These are phyloP conservation scores for Verticillium nubilum DNA, from an alignment of 2,329 filamentous ascomycete genomes.

Conservation along the genomic window DNA sequence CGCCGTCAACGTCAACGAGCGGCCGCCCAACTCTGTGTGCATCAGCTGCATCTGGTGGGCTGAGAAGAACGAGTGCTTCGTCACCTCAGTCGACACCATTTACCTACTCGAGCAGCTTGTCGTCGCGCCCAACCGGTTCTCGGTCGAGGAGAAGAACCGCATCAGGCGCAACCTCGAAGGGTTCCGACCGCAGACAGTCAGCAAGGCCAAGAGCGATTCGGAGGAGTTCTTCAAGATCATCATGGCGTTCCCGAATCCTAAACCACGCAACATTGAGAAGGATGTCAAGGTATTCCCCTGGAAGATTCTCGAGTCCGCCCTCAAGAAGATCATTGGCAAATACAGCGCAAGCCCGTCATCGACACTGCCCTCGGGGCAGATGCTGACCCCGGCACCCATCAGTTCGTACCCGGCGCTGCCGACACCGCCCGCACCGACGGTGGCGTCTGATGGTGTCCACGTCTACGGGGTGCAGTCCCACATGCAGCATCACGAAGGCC, in stretches of 20 bases:
- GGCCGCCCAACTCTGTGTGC: slow-evolving; percentile 79
- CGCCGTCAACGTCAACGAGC: slow-evolving; percentile 71
- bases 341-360: slow-evolving; percentile 57
- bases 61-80: slow-evolving; percentile 83
- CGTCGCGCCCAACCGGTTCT: slow-evolving; percentile 69
- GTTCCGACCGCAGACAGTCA: slow-evolving; percentile 87
- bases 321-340: slow-evolving; percentile 99
- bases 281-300: slow-evolving; percentile 98
- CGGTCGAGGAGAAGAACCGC: slow-evolving; percentile 96
- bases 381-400: slow-evolving; percentile 33
- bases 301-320: slow-evolving; percentile 78
- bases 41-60: slow-evolving; percentile 98
- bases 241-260: slow-evolving; percentile 93
- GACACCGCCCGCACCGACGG: slow-evolving; percentile 32
- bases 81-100: slow-evolving; percentile 96
- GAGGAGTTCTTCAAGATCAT: slow-evolving; percentile 99
- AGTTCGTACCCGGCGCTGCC: slow-evolving; percentile 38
- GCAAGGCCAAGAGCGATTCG: slow-evolving; percentile 85
- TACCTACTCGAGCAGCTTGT: slow-evolving; percentile 89
- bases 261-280: slow-evolving; percentile 97
- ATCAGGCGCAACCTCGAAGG: slow-evolving; percentile 94
- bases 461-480: slow-evolving; percentile 33
- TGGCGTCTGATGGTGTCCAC: slow-evolving; percentile 27
- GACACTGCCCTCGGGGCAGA: slow-evolving; percentile 29
- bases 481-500: slow-evolving; percentile 40